A percentile compares a stretch with the other conserved stretches of the same genome.
These are phyloP conservation scores for Rhizopogon vulgaris DNA, from an alignment of 768 basidiomycete species.

Conservation along the genomic window DNA sequence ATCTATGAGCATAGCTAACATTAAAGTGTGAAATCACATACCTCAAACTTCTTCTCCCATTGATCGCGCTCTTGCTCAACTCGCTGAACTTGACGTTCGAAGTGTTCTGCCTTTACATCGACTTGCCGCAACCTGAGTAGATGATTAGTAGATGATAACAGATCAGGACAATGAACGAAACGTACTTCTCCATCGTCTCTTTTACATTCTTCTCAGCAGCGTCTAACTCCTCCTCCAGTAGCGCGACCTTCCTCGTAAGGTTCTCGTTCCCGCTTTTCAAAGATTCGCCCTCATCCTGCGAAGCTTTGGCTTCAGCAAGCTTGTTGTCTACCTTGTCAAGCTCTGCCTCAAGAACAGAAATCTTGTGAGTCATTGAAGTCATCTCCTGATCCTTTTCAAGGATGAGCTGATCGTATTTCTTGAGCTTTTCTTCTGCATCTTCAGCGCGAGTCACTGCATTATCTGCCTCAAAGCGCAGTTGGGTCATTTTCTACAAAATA, in stretches of 20 bases:
- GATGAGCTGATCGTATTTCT: constrained; percentile 64
- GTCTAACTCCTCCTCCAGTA: constrained; percentile 95
- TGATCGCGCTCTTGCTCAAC: constrained; percentile 86
- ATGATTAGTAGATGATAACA: constrained; percentile 15
- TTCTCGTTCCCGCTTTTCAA: constrained; percentile 69
- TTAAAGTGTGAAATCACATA: constrained; percentile 19
- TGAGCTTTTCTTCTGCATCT: constrained; percentile 77
- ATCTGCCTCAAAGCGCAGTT: constrained; percentile 84
- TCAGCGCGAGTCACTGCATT: constrained; percentile 77
- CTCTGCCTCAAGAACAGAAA: constrained; percentile 57
- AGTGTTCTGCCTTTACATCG: constrained; percentile 98
- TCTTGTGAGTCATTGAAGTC: constrained; percentile 67
- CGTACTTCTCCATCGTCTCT: constrained; percentile 94
- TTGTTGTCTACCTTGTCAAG: constrained; percentile 67
- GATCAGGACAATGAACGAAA: constrained; percentile 13
- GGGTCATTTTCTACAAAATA: constrained; percentile 56
- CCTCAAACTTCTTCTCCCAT: constrained; percentile 96
- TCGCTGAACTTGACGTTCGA: constrained; percentile 84
- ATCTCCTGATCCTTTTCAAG: constrained; percentile 85
- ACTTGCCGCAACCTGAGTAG: constrained; percentile 78
- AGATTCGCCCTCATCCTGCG: constrained; percentile 60
- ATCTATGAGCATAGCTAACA: constrained; percentile 3
- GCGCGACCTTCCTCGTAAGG: constrained; percentile 75
- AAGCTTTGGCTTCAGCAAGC: constrained; percentile 58
- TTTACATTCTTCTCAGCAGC: constrained; percentile 93